These are phyloP conservation scores for Xylariaceae sp. DNA, from an alignment of 2,329 filamentous ascomycete genomes.

Conservation along the genomic window DNA sequence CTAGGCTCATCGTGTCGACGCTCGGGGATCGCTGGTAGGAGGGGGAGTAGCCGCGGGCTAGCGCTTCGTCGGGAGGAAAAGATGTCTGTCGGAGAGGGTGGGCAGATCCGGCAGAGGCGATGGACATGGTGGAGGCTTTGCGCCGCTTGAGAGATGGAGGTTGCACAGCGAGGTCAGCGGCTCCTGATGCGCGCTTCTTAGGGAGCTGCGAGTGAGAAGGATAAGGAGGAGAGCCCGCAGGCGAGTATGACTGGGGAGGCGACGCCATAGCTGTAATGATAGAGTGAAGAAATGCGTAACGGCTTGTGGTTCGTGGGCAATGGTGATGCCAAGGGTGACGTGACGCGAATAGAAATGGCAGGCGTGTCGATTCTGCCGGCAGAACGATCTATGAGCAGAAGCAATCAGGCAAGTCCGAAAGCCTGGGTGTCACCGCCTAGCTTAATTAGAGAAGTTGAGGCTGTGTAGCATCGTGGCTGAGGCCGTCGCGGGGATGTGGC, in stretches of 20 bases:
- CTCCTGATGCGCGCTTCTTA: slow-evolving; percentile 61
- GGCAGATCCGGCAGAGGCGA: slow-evolving; percentile 45
- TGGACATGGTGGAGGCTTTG: slow-evolving; percentile 63
- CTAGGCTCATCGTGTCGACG: slow-evolving; percentile 54
- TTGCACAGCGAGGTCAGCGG: slow-evolving; percentile 46
- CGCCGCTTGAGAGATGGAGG: slow-evolving; percentile 58
- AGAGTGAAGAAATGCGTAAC: neutral
- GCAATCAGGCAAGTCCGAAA: too few species aligned
- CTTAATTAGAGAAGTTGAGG: too few species aligned
- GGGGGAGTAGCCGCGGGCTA: slow-evolving; percentile 39
- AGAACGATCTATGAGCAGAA: too few species aligned
- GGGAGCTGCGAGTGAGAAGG: slow-evolving; percentile 47
- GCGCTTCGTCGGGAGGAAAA: slow-evolving; percentile 62
- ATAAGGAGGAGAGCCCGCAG: slow-evolving; percentile 52
- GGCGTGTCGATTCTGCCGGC: too few species aligned
- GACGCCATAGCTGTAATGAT: slow-evolving; percentile 44
- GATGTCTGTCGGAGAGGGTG: slow-evolving; percentile 78
- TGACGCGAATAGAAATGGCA: too few species aligned
- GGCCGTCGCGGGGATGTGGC: too few species aligned
- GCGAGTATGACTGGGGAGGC: slow-evolving; percentile 47
- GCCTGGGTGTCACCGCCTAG: too few species aligned
- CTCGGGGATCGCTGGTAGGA: slow-evolving; percentile 61
- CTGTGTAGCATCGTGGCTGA: too few species aligned
- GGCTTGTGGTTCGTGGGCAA: too few species aligned
- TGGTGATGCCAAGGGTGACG: too few species aligned